Conservation (phyloP, 768 basidiomycete genomes). For the Lactifluus hygrophoroides region DNA sequence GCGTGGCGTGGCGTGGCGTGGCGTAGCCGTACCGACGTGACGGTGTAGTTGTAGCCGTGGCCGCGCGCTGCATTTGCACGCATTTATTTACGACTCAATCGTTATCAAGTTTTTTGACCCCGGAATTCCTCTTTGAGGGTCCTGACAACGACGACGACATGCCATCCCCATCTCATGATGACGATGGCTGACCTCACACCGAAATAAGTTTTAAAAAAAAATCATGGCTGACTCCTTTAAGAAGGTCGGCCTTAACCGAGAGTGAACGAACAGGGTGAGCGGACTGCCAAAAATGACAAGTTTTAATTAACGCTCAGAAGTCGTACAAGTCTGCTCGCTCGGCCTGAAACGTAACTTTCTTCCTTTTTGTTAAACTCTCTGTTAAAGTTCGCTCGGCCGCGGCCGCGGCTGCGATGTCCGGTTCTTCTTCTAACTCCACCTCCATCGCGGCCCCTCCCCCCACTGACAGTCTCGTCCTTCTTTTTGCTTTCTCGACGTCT, state of each 20-base stretch:
- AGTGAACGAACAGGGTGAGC: background rate
- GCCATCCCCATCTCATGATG: too few relatives aligned
- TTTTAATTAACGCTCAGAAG: slow-evolving; percentile 37
- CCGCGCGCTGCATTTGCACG: too few relatives aligned
- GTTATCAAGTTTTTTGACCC: too few relatives aligned
- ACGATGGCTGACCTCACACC: background rate
- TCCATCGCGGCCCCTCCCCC: slow-evolving; percentile 32
- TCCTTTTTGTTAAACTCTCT: slow-evolving; percentile 39
- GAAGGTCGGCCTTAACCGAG: background rate
- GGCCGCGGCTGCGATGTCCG: background rate
- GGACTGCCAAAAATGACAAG: background rate
- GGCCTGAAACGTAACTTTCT: slow-evolving; percentile 61
- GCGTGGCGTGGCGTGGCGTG: background rate
- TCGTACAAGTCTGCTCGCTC: slow-evolving; percentile 68
- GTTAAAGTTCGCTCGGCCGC: slow-evolving; percentile 10
- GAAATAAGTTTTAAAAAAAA: too few relatives aligned
- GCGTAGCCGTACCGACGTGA: background rate
- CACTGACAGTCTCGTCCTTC: background rate
- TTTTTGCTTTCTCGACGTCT: slow-evolving; percentile 7
- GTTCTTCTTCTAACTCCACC: slow-evolving; percentile 36
- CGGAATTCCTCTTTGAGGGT: background rate
- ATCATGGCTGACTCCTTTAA: background rate
- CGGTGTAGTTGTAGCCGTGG: too few relatives aligned
- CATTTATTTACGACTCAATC: background rate
- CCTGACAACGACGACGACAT: background rate